Evolutionary conservation across 805 yeast species (phyloP).

Genomic region (Candida railenensis): DNA sequence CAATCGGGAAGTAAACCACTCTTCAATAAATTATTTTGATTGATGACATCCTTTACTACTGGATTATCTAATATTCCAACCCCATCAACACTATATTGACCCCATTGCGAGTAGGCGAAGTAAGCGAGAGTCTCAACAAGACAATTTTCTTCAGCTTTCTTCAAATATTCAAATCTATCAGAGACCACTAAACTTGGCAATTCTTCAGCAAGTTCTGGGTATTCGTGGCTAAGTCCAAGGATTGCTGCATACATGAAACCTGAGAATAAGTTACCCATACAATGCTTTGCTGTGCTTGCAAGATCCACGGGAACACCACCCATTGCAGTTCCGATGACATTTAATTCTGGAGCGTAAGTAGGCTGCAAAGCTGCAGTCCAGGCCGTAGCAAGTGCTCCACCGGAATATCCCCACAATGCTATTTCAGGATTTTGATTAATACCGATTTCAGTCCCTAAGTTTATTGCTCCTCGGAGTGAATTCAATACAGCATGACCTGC

Average conservation of each 20-base stretch:
- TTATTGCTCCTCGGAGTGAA: constrained; percentile 26
- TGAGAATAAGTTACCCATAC: constrained; percentile 19
- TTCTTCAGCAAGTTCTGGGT: constrained; percentile 18
- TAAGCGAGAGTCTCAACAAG: background rate
- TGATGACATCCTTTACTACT: background rate
- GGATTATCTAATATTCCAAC: constrained; percentile 2
- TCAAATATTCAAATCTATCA: constrained; percentile 1
- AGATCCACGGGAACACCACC: constrained; percentile 29
- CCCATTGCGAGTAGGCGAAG: background rate
- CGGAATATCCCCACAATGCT: constrained; percentile 37
- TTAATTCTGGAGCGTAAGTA: background rate
- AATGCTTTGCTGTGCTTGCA: constrained; percentile 14
- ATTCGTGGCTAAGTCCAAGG: constrained; percentile 21
- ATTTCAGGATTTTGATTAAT: constrained; percentile 17
- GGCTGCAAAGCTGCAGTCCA: constrained; percentile 38
- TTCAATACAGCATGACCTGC: constrained; percentile 31
- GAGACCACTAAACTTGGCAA: constrained; percentile 5
- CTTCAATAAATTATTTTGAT: constrained; percentile 1
- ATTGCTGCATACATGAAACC: constrained; percentile 23
- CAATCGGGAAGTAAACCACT: constrained; percentile 14
- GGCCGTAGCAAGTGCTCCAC: constrained; percentile 36
- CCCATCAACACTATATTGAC: constrained; percentile 5
- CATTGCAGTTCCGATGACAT: constrained; percentile 24
- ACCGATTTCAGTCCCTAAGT: constrained; percentile 15
- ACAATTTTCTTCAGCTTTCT: background rate